These are phyloP conservation scores for Venturia pyrina DNA, from an alignment of 2,329 filamentous ascomycete species.

Conservation along the genomic window DNA sequence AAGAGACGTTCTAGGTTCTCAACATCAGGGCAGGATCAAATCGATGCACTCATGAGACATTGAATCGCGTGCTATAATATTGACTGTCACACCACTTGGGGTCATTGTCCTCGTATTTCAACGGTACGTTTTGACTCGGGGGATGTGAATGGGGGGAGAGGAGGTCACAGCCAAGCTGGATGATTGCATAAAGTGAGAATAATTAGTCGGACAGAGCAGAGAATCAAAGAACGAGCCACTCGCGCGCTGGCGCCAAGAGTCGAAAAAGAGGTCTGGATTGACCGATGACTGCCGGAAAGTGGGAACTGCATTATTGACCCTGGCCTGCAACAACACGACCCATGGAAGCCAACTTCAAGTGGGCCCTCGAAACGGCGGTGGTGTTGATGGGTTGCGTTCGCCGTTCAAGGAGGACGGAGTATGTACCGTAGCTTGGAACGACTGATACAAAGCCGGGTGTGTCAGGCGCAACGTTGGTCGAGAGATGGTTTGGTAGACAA, in stretches of 20 bases:
- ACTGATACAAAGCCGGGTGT: background rate
- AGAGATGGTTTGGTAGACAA: background rate
- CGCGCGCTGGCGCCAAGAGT: background rate
- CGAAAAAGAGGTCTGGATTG: background rate
- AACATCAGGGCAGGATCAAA: background rate
- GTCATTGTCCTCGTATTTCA: too few species aligned
- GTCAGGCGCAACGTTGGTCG: too few species aligned
- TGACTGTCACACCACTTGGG: background rate
- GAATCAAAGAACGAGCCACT: background rate
- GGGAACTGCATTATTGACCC: background rate
- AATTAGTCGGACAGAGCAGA: background rate
- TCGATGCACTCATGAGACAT: background rate
- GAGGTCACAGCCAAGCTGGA: too few species aligned
- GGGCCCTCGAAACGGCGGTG: background rate
- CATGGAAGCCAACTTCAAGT: background rate
- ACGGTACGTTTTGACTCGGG: too few species aligned
- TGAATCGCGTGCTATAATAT: background rate
- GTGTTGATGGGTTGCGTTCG: background rate
- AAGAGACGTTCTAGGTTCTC: background rate
- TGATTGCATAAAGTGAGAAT: too few species aligned
- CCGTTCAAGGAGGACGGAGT: background rate
- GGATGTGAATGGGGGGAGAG: too few species aligned
- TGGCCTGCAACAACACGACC: background rate
- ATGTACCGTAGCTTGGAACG: background rate
- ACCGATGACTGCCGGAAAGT: background rate